These are phyloP conservation scores for Pilatotrama ljubarskyi DNA, from an alignment of 768 basidiomycete species.

Conservation along the genomic window DNA sequence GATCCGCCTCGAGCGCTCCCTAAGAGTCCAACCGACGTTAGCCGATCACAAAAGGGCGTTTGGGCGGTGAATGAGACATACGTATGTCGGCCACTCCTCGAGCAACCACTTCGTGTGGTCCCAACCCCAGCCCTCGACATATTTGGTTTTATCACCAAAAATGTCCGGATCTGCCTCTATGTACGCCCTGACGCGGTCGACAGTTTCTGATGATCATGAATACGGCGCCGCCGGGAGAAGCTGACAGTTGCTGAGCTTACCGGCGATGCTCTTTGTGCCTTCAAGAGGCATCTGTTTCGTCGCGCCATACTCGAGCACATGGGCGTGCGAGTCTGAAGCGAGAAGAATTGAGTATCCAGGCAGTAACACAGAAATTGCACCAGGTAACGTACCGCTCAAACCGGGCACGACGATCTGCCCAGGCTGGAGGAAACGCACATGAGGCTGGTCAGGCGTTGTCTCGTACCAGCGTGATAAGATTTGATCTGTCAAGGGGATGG, in stretches of 20 bases:
- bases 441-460: slow-evolving; percentile 13
- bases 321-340: slow-evolving; percentile 71
- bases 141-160: slow-evolving; percentile 53
- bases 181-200: slow-evolving; percentile 59
- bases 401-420: slow-evolving; percentile 72
- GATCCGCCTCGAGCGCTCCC: slow-evolving; percentile 73
- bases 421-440: slow-evolving; percentile 47
- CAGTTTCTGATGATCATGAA: slow-evolving; percentile 48
- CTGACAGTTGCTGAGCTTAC: slow-evolving; percentile 31
- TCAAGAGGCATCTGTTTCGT: slow-evolving; percentile 63
- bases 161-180: slow-evolving; percentile 60
- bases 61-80: slow-evolving; percentile 35
- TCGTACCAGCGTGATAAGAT: slow-evolving; percentile 41
- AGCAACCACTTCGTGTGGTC: slow-evolving; percentile 80
- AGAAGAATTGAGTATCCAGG: not conserved
- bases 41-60: not conserved
- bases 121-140: slow-evolving; percentile 86
- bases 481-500: slow-evolving; percentile 37
- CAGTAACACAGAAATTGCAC: not conserved
- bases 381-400: slow-evolving; percentile 54
- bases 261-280: slow-evolving; percentile 58
- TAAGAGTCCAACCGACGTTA: slow-evolving; percentile 30
- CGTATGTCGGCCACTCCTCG: slow-evolving; percentile 66
- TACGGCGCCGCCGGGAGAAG: not conserved
- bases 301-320: slow-evolving; percentile 78